These are phyloP conservation scores for Brassica incana DNA, from an alignment of 345 rosid species.

Conservation along the genomic window DNA sequence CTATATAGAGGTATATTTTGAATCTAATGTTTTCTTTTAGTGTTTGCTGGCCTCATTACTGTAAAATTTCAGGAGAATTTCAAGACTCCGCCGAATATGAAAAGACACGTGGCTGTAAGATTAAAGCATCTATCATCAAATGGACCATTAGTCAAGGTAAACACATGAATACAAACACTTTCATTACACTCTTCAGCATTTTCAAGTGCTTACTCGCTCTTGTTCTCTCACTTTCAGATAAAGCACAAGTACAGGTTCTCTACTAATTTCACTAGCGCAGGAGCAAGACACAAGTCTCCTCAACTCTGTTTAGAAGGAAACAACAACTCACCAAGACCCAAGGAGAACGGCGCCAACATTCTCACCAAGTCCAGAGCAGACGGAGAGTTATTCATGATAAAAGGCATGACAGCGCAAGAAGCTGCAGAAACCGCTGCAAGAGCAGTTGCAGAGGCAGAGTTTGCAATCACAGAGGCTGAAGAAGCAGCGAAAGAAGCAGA, in stretches of 20 bases:
- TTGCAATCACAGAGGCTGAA: constrained; percentile 92
- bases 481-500: constrained; percentile 95
- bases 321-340: constrained; percentile 45
- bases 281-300: constrained; percentile 50
- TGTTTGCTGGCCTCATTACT: not conserved
- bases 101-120: constrained; percentile 73
- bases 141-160: constrained; percentile 83
- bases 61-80: constrained; percentile 65
- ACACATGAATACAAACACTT: not conserved
- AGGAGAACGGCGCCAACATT: constrained; percentile 48
- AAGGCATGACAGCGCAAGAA: constrained; percentile 79
- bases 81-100: constrained; percentile 64
- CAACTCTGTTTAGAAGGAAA: constrained; percentile 54
- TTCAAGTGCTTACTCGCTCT: constrained; percentile 3
- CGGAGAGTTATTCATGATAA: constrained; percentile 58
- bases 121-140: constrained; percentile 69
- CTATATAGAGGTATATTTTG: constrained; percentile 69
- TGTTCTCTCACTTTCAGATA: constrained; percentile 49
- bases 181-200: constrained; percentile 1
- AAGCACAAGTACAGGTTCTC: constrained; percentile 78
- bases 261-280: constrained; percentile 42
- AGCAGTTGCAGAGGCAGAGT: constrained; percentile 95
- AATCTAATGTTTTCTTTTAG: not conserved
- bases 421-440: constrained; percentile 94
- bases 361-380: constrained; percentile 59